Conservation (phyloP, 2,329 filamentous ascomycete genomes). For the Alternaria rosae region DNA sequence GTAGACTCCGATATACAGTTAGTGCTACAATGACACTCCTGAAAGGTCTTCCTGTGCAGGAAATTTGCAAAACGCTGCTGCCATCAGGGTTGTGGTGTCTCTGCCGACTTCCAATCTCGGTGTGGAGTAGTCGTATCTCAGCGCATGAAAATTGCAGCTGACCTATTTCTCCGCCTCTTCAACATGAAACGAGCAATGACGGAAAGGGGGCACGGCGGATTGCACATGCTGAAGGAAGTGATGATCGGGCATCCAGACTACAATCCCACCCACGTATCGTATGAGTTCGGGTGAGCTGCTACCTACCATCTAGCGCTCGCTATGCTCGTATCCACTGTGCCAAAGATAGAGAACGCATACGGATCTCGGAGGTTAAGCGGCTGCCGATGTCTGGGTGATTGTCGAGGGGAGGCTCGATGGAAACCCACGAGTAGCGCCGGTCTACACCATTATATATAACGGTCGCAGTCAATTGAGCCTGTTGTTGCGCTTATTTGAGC, state of each 20-base stretch:
- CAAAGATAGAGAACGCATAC: background rate
- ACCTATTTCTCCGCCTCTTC: background rate
- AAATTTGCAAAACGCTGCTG: background rate
- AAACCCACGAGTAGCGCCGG: fast-evolving
- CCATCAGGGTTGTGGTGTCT: background rate
- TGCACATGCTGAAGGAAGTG: background rate
- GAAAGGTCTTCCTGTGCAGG: too few relatives aligned
- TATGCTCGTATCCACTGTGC: background rate
- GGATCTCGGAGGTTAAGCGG: background rate
- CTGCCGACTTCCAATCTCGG: background rate
- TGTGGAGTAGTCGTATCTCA: too few relatives aligned
- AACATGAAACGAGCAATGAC: background rate
- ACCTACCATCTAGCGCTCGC: background rate
- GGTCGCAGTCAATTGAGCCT: background rate
- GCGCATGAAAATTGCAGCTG: background rate
- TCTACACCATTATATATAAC: background rate
- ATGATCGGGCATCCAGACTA: background rate
- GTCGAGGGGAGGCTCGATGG: background rate
- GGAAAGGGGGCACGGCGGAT: background rate
- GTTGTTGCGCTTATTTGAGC: conserved; percentile 1
- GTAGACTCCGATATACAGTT: background rate
- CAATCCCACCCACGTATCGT: background rate
- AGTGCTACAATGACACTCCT: background rate
- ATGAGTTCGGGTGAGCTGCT: background rate
- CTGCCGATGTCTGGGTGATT: background rate